Evolutionary conservation across 2,329 filamentous ascomycete species (phyloP).

Genomic region (Diaporthe australafricana): DNA sequence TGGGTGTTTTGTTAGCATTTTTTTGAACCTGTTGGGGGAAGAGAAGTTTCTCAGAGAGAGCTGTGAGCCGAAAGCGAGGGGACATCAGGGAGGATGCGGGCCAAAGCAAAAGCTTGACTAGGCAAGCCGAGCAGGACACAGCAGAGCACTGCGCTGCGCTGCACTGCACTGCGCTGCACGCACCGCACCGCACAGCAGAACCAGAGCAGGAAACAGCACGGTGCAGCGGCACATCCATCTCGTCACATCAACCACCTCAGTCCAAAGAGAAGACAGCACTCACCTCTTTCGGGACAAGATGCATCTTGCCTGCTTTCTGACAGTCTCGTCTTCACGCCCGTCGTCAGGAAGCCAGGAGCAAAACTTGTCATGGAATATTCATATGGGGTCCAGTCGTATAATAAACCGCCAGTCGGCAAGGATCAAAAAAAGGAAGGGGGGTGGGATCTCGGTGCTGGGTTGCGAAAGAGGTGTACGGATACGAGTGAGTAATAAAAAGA

Average conservation of each 20-base stretch:
- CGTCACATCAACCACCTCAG: not conserved
- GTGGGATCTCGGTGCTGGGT: slow-evolving; percentile 18
- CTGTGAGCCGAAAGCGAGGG: not conserved
- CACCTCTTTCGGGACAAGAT: slow-evolving; percentile 52
- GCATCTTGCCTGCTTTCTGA: slow-evolving; percentile 43
- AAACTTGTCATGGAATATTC: slow-evolving; percentile 28
- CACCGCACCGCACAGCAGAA: not conserved
- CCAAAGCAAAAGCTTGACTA: slow-evolving; percentile 29
- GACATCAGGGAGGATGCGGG: slow-evolving; percentile 16
- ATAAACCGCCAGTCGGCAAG: not conserved
- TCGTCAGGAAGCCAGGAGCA: slow-evolving; percentile 26
- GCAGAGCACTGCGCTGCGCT: not conserved
- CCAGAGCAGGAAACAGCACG: not conserved
- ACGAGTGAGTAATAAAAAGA: slow-evolving; percentile 31
- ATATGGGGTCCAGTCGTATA: slow-evolving; percentile 18
- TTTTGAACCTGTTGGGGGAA: not conserved
- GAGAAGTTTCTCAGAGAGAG: not conserved
- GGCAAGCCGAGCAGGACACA: slow-evolving; percentile 29
- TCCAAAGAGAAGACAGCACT: slow-evolving; percentile 36
- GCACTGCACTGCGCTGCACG: too few species aligned
- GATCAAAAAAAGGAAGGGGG: slow-evolving; percentile 4
- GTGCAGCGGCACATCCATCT: not conserved
- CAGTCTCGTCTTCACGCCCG: slow-evolving; percentile 3
- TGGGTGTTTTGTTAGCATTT: slow-evolving; percentile 29
- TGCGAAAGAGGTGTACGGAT: slow-evolving; percentile 19